These are phyloP conservation scores for Tulasnella sp. DNA, from an alignment of 768 basidiomycete genomes.

Conservation along the genomic window DNA sequence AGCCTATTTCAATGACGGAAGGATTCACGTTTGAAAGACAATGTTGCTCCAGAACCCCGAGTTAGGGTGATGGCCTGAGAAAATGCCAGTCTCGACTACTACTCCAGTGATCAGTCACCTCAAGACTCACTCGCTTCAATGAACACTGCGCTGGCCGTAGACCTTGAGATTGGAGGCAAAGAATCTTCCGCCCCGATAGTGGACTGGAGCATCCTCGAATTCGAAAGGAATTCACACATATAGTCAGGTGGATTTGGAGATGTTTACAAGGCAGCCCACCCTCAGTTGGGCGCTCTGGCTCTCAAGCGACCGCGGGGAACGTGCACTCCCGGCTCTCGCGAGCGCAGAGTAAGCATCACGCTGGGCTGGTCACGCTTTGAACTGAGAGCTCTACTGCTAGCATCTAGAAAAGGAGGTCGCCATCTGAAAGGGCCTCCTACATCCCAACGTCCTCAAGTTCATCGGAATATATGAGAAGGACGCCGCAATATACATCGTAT, in stretches of 20 bases:
- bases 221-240: neutral
- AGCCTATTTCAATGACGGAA: no score
- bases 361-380: neutral
- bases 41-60: no score
- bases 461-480: constrained; percentile 2
- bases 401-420: neutral
- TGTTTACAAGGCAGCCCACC: neutral
- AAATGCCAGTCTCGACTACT: no score
- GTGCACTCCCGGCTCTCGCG: neutral
- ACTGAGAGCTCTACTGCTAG: neutral
- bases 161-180: no score
- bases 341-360: neutral
- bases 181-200: neutral
- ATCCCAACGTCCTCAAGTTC: neutral
- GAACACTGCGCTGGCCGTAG: no score
- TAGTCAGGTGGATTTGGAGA: neutral
- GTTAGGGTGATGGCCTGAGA: no score
- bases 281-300: neutral
- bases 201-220: neutral
- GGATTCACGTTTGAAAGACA: no score
- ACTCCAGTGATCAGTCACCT: no score
- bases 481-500: neutral
- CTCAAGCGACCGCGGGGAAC: neutral
- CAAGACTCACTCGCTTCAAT: no score
- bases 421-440: neutral